Evolutionary conservation across 192 early-diverging fungal species (phyloP).

Genomic region (Pecoramyces ruminantium): DNA sequence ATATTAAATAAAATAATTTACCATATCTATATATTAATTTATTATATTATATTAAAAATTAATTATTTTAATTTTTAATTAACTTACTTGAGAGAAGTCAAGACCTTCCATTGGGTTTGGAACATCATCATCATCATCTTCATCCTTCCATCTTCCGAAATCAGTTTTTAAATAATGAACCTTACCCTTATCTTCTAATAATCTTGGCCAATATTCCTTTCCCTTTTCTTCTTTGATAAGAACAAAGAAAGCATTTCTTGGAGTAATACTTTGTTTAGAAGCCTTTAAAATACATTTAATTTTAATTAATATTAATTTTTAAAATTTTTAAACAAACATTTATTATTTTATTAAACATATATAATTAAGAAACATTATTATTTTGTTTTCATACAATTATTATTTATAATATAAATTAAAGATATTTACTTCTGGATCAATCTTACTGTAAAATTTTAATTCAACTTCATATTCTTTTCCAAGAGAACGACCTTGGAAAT

Average conservation of each 20-base stretch:
- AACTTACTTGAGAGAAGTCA: not conserved
- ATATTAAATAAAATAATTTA: too few species aligned
- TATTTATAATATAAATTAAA: too few species aligned
- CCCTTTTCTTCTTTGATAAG: slow-evolving; percentile 55
- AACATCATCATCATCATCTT: slow-evolving; percentile 78
- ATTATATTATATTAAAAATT: too few species aligned
- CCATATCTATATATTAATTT: too few species aligned
- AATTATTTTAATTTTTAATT: too few species aligned
- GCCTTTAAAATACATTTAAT: slow-evolving; percentile 13
- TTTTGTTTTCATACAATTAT: too few species aligned
- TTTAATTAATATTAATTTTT: too few species aligned
- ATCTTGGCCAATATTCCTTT: slow-evolving; percentile 65
- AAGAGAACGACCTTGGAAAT: slow-evolving; percentile 41
- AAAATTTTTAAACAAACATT: too few species aligned
- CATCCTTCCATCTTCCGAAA: slow-evolving; percentile 79
- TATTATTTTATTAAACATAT: too few species aligned
- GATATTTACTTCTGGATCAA: slow-evolving; percentile 61
- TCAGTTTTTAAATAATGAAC: slow-evolving; percentile 74
- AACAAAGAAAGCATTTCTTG: slow-evolving; percentile 45
- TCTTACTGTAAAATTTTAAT: slow-evolving; percentile 51
- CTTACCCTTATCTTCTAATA: slow-evolving; percentile 50
- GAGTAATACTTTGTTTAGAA: slow-evolving; percentile 44
- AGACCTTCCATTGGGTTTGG: not conserved
- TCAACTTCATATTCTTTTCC: slow-evolving; percentile 53
- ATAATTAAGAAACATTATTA: too few species aligned